phyloP scores from a whole-genome alignment of 2,329 filamentous ascomycete genomes.

The Magnaporthiopsis incrustans region DNA sequence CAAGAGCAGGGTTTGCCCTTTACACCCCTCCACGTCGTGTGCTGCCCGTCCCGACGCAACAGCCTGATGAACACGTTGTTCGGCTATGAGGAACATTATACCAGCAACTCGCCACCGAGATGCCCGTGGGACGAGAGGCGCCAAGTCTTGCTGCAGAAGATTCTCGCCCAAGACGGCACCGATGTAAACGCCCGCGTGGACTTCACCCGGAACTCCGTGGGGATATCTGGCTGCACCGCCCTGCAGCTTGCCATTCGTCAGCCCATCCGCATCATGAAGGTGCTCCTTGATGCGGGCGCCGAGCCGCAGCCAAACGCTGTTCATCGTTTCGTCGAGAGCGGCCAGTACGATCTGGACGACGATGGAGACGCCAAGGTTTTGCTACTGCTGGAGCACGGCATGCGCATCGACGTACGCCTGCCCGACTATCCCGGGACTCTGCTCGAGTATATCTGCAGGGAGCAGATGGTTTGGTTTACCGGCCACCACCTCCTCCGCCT shows the following conservation, averaged over 20 bases:
- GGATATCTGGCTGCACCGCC: not conserved
- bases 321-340: not conserved
- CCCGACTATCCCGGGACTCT: no score
- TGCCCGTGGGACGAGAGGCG: not conserved
- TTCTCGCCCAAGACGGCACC: not conserved
- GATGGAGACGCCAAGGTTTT: not conserved
- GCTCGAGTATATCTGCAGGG: no score
- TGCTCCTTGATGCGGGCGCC: constrained; percentile 5
- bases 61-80: not conserved
- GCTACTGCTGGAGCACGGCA: constrained; percentile 1
- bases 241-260: not conserved
- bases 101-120: no score
- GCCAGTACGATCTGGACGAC: not conserved
- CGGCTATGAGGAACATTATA: not conserved
- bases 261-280: not conserved
- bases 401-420: not conserved
- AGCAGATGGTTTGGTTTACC: not conserved
- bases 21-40: constrained; percentile 3
- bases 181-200: not conserved
- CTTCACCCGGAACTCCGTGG: not conserved
- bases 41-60: not conserved
- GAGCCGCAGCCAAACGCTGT: not conserved
- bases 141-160: constrained; percentile 2
- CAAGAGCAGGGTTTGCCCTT: not conserved
- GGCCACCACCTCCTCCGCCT: not conserved